Conservation (phyloP, 768 basidiomycete species). For the Zangia roseola region DNA sequence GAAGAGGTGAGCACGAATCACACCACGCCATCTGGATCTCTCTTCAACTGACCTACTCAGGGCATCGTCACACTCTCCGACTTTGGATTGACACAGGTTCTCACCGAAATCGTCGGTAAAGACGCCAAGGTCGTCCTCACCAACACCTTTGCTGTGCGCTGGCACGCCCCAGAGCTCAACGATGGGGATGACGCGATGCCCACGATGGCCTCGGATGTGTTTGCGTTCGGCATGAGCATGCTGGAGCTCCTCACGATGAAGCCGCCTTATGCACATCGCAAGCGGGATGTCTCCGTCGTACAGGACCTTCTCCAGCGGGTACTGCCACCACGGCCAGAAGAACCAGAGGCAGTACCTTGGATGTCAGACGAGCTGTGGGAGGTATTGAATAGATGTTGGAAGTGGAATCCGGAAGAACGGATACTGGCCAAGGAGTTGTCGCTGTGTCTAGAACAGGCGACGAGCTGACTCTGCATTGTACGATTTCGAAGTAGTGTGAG, state of each 20-base stretch:
- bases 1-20: conserved; percentile 35
- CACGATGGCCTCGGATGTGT: conserved; percentile 51
- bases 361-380: conserved; percentile 50
- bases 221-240: conserved; percentile 60
- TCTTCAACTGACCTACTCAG: conserved; percentile 28
- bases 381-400: conserved; percentile 49
- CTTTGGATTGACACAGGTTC: conserved; percentile 62
- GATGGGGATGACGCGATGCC: conserved; percentile 41
- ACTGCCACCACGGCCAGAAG: conserved; percentile 45
- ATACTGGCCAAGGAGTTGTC: conserved; percentile 41
- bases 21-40: background rate
- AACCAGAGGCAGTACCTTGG: conserved; percentile 33
- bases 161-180: conserved; percentile 62
- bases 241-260: conserved; percentile 56
- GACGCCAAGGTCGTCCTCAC: conserved; percentile 47
- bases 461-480: background rate
- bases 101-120: conserved; percentile 56
- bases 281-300: conserved; percentile 50
- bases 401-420: conserved; percentile 34
- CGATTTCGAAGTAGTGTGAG: background rate
- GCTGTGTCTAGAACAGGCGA: conserved; percentile 4
- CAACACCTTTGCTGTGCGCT: conserved; percentile 47
- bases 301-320: conserved; percentile 39
- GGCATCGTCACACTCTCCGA: conserved; percentile 57
- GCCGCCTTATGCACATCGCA: conserved; percentile 49